Evolutionary conservation across 2,329 filamentous ascomycete species (phyloP).

Genomic region (Huntiella savannae): DNA sequence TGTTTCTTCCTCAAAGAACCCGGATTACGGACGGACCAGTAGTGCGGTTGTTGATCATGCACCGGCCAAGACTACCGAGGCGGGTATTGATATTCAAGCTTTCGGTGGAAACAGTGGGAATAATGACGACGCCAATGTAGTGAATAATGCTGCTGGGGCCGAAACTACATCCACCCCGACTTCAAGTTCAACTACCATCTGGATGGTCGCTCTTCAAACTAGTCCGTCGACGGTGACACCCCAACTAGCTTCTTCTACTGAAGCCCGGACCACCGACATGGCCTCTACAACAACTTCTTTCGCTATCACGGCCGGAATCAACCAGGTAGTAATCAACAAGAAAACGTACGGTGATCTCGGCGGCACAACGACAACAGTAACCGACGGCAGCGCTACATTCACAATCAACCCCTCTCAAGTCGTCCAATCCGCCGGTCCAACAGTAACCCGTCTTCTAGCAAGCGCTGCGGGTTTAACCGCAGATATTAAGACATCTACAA

Average conservation of each 20-base stretch:
- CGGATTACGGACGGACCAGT: slow-evolving; percentile 19
- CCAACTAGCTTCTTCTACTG: neutral
- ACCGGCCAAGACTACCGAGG: neutral
- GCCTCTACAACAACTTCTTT: slow-evolving; percentile 14
- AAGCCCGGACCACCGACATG: neutral
- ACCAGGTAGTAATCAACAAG: slow-evolving; percentile 28
- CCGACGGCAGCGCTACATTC: slow-evolving; percentile 24
- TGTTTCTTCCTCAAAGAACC: slow-evolving; percentile 20
- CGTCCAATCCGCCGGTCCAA: slow-evolving; percentile 15
- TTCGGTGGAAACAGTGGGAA: neutral
- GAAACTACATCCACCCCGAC: slow-evolving; percentile 8
- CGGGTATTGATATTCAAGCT: neutral
- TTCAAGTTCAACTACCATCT: neutral
- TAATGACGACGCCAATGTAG: neutral
- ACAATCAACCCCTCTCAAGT: slow-evolving; percentile 25
- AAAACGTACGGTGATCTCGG: slow-evolving; percentile 24
- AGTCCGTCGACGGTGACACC: neutral
- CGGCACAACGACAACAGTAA: slow-evolving; percentile 23
- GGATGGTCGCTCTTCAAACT: slow-evolving; percentile 1
- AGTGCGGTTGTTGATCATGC: slow-evolving; percentile 1
- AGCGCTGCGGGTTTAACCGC: slow-evolving; percentile 18
- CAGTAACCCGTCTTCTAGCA: slow-evolving; percentile 23
- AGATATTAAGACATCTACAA: slow-evolving; percentile 19
- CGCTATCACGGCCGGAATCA: slow-evolving; percentile 25
- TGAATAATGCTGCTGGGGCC: neutral